Percentiles rank a stretch among this genome's conserved stretches.
Evolutionary conservation across 1,139 yeast genomes (phyloP).

Genomic region (Yamadazyma friedrichii): DNA sequence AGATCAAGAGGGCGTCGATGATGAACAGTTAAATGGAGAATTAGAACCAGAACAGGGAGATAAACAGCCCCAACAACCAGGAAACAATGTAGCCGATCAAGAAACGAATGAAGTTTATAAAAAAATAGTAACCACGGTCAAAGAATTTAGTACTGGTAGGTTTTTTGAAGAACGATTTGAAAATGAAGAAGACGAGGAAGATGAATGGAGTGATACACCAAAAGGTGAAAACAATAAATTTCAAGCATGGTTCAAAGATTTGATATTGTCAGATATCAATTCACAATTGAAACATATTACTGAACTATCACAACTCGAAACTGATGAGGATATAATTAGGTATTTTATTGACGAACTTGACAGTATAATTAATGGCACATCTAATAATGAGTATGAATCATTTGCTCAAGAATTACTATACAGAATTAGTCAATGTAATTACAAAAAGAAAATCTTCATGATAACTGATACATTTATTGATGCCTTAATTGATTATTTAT

Average conservation of each 20-base stretch:
- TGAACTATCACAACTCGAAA: not conserved
- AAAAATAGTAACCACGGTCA: not conserved
- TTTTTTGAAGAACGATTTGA: slow-evolving; percentile 10
- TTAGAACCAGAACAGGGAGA: no score
- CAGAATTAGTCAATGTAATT: not conserved
- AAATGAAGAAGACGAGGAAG: slow-evolving; percentile 51
- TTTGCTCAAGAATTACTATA: not conserved
- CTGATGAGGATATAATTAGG: no score
- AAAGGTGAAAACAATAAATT: slow-evolving; percentile 48
- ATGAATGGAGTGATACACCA: slow-evolving; percentile 72
- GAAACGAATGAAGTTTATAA: not conserved
- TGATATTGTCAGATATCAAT: not conserved
- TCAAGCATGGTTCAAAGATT: slow-evolving; percentile 1
- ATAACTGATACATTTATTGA: not conserved
- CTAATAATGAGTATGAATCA: not conserved
- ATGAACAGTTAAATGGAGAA: no score
- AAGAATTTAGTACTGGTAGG: not conserved
- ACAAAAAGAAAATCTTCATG: not conserved
- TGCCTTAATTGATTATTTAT: slow-evolving; percentile 37
- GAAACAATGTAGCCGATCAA: not conserved
- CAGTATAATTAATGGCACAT: not conserved
- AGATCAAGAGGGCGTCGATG: slow-evolving; percentile 18
- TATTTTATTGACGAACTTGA: not conserved
- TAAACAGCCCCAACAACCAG: no score
- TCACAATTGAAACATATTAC: not conserved